phyloP scores from a whole-genome alignment of 176 grass and related monocot genomes.

The Eremochloa ophiuroides region DNA sequence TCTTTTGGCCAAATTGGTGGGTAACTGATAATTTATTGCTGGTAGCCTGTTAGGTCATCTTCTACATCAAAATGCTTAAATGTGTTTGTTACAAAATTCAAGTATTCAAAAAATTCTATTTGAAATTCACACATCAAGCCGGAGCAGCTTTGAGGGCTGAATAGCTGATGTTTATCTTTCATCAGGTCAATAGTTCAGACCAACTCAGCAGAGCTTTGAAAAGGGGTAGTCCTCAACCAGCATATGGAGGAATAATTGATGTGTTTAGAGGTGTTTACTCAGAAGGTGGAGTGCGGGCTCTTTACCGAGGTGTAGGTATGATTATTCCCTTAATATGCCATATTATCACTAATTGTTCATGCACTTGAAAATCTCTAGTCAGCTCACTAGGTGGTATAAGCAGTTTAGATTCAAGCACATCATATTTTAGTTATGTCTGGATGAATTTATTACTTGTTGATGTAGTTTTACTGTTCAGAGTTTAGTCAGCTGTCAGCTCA shows the following conservation, averaged over 20 bases:
- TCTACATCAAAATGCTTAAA: not conserved
- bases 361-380: not conserved
- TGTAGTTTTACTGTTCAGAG: not conserved
- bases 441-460: not conserved
- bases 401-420: not conserved
- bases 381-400: not conserved
- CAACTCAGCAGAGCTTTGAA: slow-evolving; percentile 47
- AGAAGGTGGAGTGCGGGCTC: slow-evolving; percentile 74
- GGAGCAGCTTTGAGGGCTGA: not conserved
- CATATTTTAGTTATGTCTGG: not conserved
- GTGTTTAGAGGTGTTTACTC: slow-evolving; percentile 82
- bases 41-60: not conserved
- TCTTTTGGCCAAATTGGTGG: slow-evolving; percentile 3
- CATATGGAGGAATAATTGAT: slow-evolving; percentile 76
- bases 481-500: too few relatives aligned
- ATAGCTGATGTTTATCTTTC: slow-evolving; percentile 6
- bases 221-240: slow-evolving; percentile 38
- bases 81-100: not conserved
- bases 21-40: not conserved
- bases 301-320: slow-evolving; percentile 93
- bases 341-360: slow-evolving; percentile 2
- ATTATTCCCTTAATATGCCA: not conserved
- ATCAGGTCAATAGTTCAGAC: slow-evolving; percentile 54
- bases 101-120: not conserved
- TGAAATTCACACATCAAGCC: not conserved